Evolutionary conservation across 176 grass and related monocot species (phyloP).

Genomic region (Cenchrus americanus): DNA sequence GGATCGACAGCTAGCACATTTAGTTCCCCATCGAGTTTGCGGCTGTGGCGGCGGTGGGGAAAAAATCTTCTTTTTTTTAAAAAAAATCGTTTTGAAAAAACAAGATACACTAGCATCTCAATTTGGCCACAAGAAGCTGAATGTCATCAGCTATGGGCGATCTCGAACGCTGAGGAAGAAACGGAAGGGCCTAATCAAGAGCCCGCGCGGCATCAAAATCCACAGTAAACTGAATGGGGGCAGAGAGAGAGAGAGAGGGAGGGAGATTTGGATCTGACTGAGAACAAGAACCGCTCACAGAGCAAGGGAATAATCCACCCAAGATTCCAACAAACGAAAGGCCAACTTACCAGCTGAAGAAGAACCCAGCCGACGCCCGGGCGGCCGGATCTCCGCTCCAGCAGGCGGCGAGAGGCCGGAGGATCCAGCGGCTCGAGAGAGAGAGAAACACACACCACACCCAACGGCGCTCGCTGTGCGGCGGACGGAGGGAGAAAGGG

Average conservation of each 20-base stretch:
- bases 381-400: slow-evolving; percentile 36
- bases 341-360: slow-evolving; percentile 13
- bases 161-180: background rate
- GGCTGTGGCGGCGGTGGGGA: slow-evolving; percentile 20
- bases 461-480: slow-evolving; percentile 4
- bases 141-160: background rate
- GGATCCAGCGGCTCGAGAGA: slow-evolving; percentile 36
- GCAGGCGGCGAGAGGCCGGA: background rate
- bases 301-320: background rate
- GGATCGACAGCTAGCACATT: slow-evolving; percentile 35
- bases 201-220: background rate
- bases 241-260: too few species aligned
- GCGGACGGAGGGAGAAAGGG: background rate
- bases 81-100: background rate
- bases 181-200: background rate
- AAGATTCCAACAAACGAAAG: background rate
- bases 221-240: background rate
- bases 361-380: background rate
- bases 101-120: background rate
- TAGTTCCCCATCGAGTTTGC: slow-evolving; percentile 14
- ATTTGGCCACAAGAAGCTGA: background rate
- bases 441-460: background rate
- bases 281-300: background rate
- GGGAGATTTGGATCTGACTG: slow-evolving; percentile 8
- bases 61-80: background rate